Evolutionary conservation across 2,329 filamentous ascomycete genomes (phyloP), one percentile per base, ranked within the genome.

Genomic region (Cephalotrichum gorgonifer): DNA sequence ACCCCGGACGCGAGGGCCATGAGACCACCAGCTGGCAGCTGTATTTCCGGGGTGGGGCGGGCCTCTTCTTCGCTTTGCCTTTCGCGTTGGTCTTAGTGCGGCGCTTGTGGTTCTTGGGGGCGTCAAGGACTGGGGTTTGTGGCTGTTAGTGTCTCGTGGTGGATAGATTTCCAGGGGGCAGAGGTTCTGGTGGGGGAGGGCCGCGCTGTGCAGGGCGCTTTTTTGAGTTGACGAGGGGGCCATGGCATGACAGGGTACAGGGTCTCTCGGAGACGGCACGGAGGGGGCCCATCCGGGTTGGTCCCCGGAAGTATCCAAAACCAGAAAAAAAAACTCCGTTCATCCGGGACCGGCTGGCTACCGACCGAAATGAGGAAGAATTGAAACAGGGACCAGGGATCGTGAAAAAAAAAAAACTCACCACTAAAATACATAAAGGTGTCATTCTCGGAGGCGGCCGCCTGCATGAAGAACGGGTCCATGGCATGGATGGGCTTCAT

Each of bases 391-490:
- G 20, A 4, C 4, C n/a, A 8, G 8, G 6, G n/a, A n/a, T n/a
- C n/a, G n/a, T n/a, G n/a, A n/a, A 38, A 4, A 38, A n/a, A 20
- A 6, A 9, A 11, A 27, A n/a, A 57, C 68, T 50, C 54, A 74
- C 72, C 61, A 47, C 73, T 76, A 50, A 78, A 71, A 55, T 73
- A 81, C 17, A 76, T 57, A 55, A 73, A 80, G 0, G 68, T 66
- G 39, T 74, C 66, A 4, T 74, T 72, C 25, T 65, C 59, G 0
- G 76, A 75, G 33, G 78, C 68, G 1, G 69, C 68, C 0, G 76
- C 76, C 46, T 79, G 75, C 20, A 79, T 66, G 45, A 79, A 75
- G 39, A 71, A 75, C 0, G 76, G 71, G 48, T 81, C 76, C 0
- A 78, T 65, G 2, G 61, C 61, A 6, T 64, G 62, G 3, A 77